A percentile compares a stretch with the other conserved stretches of the same genome.
phyloP scores from a whole-genome alignment of 2,329 filamentous ascomycete species.

The Penicillium sp. region DNA sequence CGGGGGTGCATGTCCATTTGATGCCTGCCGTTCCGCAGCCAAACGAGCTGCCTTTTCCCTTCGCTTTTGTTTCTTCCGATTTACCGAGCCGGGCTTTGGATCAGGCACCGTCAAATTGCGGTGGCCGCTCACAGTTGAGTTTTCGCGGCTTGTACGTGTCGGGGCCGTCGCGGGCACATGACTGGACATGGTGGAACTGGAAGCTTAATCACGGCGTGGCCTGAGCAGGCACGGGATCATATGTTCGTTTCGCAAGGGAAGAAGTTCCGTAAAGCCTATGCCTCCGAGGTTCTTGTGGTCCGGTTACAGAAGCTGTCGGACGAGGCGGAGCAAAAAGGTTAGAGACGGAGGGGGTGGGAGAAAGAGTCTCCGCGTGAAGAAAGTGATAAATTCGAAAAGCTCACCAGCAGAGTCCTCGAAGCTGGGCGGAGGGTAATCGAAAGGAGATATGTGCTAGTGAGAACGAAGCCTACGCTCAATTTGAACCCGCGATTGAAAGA shows the following conservation, averaged over 20 bases:
- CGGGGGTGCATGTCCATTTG: slow-evolving; percentile 33
- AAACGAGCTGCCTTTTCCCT: slow-evolving; percentile 82
- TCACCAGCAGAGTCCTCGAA: slow-evolving; percentile 11
- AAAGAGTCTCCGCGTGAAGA: slow-evolving; percentile 14
- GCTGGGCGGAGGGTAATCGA: background rate
- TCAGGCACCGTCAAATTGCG: slow-evolving; percentile 21
- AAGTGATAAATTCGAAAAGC: slow-evolving; percentile 1
- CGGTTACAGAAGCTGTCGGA: slow-evolving; percentile 24
- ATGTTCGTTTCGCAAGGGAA: slow-evolving; percentile 13
- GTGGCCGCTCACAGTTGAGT: slow-evolving; percentile 26
- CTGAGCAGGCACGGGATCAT: slow-evolving; percentile 23
- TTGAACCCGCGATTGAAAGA: slow-evolving; percentile 14
- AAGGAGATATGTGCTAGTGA: background rate
- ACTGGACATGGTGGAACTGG: slow-evolving; percentile 35
- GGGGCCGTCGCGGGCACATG: slow-evolving; percentile 30
- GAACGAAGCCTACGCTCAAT: background rate
- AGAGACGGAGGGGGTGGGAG: slow-evolving; percentile 11
- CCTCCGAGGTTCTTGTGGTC: slow-evolving; percentile 21
- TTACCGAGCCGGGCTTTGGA: slow-evolving; percentile 61
- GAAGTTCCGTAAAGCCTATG: slow-evolving; percentile 6
- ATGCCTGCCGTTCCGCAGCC: slow-evolving; percentile 57
- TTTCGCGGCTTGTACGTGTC: slow-evolving; percentile 36
- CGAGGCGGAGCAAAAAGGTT: slow-evolving; percentile 21
- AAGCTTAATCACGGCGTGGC: slow-evolving; percentile 29
- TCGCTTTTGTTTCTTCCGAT: slow-evolving; percentile 95